Evolutionary conservation across 2,329 filamentous ascomycete genomes (phyloP).

Genomic region (Eurotiales sp.): DNA sequence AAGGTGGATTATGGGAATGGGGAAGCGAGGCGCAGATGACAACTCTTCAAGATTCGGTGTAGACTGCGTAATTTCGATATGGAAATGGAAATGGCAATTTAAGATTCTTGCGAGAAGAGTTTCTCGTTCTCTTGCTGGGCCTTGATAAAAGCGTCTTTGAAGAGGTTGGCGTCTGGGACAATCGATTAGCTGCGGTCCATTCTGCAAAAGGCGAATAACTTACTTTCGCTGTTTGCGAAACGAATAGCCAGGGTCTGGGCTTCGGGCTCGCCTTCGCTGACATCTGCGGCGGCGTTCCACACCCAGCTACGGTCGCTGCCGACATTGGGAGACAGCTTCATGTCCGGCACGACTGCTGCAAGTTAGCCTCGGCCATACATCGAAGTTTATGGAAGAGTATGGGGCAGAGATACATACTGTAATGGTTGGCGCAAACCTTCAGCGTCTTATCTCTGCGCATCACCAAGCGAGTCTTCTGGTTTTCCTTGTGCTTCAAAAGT

Average conservation of each 20-base stretch:
- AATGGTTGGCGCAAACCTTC: conserved; percentile 99
- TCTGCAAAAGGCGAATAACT: conserved; percentile 34
- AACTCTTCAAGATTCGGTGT: conserved; percentile 1
- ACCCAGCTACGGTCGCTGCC: conserved; percentile 98
- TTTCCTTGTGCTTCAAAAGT: conserved; percentile 98
- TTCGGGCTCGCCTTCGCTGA: conserved; percentile 96
- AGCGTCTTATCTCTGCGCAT: conserved; percentile 99
- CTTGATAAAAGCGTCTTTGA: conserved; percentile 97
- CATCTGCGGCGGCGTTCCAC: conserved; percentile 96
- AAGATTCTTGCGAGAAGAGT: conserved; percentile 63
- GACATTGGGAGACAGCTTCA: conserved; percentile 98
- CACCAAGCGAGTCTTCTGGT: conserved; percentile 92
- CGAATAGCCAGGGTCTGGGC: conserved; percentile 93
- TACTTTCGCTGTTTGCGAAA: conserved; percentile 96
- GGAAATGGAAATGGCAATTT: conserved; percentile 16
- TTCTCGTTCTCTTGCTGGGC: conserved; percentile 94
- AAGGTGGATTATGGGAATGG: no score
- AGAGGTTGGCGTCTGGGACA: conserved; percentile 80
- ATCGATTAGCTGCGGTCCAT: neutral
- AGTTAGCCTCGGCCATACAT: neutral
- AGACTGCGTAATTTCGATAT: neutral
- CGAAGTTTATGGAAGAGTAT: neutral
- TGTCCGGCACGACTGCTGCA: conserved; percentile 80
- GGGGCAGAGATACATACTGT: conserved; percentile 61
- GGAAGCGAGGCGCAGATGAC: conserved; percentile 6